Evolutionary conservation across 441 rosid species (phyloP).

Genomic region (Breynia disticha): DNA sequence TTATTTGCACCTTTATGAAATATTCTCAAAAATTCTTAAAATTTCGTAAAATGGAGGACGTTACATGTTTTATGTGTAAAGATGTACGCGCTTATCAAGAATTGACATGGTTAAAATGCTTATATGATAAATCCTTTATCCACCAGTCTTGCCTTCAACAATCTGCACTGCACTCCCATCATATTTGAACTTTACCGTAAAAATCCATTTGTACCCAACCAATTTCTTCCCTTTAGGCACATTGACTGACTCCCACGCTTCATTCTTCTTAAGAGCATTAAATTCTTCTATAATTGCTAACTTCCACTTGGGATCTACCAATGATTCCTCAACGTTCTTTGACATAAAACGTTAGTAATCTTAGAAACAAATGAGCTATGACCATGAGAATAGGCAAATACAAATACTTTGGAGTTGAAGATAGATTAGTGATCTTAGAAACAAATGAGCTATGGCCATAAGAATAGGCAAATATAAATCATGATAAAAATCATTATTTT

Average conservation of each 20-base stretch:
- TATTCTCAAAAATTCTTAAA: no score
- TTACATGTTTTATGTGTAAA: no score
- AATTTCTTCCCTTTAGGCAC: background rate
- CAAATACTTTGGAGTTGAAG: no score
- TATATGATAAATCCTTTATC: background rate
- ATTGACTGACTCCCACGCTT: background rate
- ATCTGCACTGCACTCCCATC: no score
- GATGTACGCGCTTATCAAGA: background rate
- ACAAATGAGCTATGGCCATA: background rate
- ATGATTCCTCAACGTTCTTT: no score
- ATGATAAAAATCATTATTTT: no score
- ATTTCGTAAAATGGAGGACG: no score
- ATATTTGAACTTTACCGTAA: background rate
- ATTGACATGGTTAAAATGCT: no score
- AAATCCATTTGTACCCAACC: constrained; percentile 2
- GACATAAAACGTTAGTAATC: no score
- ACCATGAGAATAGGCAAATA: background rate
- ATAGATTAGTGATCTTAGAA: background rate
- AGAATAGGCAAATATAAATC: no score
- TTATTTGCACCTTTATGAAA: no score
- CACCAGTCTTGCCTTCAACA: background rate
- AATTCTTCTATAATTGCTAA: background rate
- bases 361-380: background rate
- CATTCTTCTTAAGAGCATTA: background rate
- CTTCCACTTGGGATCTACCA: background rate